Evolutionary conservation across 2,329 filamentous ascomycete genomes (phyloP), one percentile per base, ranked within the genome.

Genomic region (Leptodontidium sp.): DNA sequence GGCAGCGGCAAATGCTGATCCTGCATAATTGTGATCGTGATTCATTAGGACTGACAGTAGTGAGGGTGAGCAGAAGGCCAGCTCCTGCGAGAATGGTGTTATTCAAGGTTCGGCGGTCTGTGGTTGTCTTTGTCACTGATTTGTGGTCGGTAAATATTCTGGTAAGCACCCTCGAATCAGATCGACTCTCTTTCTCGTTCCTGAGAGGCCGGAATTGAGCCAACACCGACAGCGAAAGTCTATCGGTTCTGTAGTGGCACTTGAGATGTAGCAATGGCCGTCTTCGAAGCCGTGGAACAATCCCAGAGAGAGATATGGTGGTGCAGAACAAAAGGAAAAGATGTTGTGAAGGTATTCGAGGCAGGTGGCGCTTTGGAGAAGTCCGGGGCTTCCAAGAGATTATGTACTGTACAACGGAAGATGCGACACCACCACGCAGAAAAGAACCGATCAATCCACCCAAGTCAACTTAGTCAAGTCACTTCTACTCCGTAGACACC

Each of bases 61-160:
- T 63, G 58, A 65, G 55, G 50, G 64, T 66, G 53, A 68, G 66
- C 74, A 75, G 72, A 75, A 76, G 74, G 45, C 75, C 75, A 74
- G 75, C 75, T 77, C 64, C 75, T 74, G 72, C 68, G 21, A 15
- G 26, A 50, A n/a, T 26, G 17, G 61, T 64, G 59, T 32, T 17
- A 38, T 64, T 24, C n/a, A 61, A 50, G 24, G 24, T 47, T 47
- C 52, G n/a, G 49, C 17, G 35, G n/a, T 26, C 38, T 53, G 50
- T 26, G 17, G 57, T 15, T 40, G 32, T 65, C 55, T 53, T 65
- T 64, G 61, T 68, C 55, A 61, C 57, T 63, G 61, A 63, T 59
- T 45, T 59, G 57, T 59, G 35, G 35, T 26, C n/a, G 38, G 35
- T 45, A 59, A 59, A 45, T 45, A 45, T 38, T 12, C 17, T 43